Base-by-base conservation (phyloP, 257 asterid species). In the Ehretia macrophylla region DNA sequence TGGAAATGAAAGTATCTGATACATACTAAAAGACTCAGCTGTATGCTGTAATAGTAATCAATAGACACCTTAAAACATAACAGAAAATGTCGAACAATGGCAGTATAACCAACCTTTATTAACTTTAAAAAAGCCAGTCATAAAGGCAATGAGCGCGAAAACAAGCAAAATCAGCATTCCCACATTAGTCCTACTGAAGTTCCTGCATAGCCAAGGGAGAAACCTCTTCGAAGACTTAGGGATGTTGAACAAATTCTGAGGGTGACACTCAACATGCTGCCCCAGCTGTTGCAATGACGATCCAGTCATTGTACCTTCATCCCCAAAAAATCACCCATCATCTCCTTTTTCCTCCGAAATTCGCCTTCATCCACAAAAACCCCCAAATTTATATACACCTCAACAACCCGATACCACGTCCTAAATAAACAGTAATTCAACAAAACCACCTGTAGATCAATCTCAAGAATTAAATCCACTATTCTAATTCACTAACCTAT, bases 301-400 rank as follows among this genome's bases (percentile, higher is more conserved):
- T 72, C 90, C 83, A 82, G 83, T 92, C 98, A 92, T 88, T 84
- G 87, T 81, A 76, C 83, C 80, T 81, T 86, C 77, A 69, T 62
- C 76, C 75, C 84, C 80, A 66, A 64, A 73, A 68, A 58, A 48
- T 66, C 75, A 72, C 59, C 70, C 81, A 59, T 88, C 96, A 88
- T 87, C 86, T 82, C 87, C 73, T 79, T 76, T 71, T 74, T 58
- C 77, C 78, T 68, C 70, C 82, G 63, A 65, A 51, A 58, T 71
- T 56, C 60, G 73, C 77, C 75, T 83, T 79, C 90, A 83, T 81
- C 37, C 51, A 51, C 64, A n/a, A n/a, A n/a, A n/a, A n/a, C n/a
- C n/a, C 44, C 11, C 44, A 5, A 38, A 38, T 5, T 38, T 5
- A 38, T 38, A 5, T 20, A 54, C 39, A 10, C 17, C 11, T 20